Evolutionary conservation across 805 yeast species (phyloP).

Genomic region (Metschnikowia lunata): DNA sequence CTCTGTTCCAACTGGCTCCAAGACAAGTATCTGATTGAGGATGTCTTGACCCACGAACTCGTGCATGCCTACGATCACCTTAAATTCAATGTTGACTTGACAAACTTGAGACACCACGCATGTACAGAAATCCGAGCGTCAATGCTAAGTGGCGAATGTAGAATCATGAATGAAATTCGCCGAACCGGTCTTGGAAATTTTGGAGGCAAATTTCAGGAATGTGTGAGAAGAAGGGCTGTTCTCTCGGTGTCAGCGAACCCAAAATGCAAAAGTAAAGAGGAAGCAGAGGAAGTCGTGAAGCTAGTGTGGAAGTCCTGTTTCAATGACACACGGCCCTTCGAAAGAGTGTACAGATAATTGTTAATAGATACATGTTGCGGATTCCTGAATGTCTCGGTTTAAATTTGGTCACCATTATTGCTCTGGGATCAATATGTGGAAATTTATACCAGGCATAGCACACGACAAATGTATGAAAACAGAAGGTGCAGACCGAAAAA

Average conservation of each 20-base stretch:
- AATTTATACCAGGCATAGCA: no score
- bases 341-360: slow-evolving; percentile 69
- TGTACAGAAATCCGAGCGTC: slow-evolving; percentile 96
- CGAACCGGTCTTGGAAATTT: slow-evolving; percentile 50
- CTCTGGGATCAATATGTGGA: no score
- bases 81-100: slow-evolving; percentile 84
- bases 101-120: slow-evolving; percentile 85
- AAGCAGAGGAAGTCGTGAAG: slow-evolving; percentile 75
- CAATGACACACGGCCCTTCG: slow-evolving; percentile 93
- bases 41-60: slow-evolving; percentile 86
- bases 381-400: not conserved
- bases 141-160: slow-evolving; percentile 89
- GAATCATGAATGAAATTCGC: slow-evolving; percentile 79
- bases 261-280: slow-evolving; percentile 61
- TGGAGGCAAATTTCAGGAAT: slow-evolving; percentile 81
- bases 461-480: no score
- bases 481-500: no score
- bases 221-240: slow-evolving; percentile 85
- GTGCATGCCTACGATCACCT: slow-evolving; percentile 90
- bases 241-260: slow-evolving; percentile 86
- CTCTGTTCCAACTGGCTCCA: slow-evolving; percentile 79
- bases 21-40: slow-evolving; percentile 80
- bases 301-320: slow-evolving; percentile 92
- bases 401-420: not conserved
- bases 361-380: not conserved